A percentile compares a stretch with the other conserved stretches of the same genome.
phyloP scores from a whole-genome alignment of 805 yeast genomes.

The Lipomyces starkeyi region DNA sequence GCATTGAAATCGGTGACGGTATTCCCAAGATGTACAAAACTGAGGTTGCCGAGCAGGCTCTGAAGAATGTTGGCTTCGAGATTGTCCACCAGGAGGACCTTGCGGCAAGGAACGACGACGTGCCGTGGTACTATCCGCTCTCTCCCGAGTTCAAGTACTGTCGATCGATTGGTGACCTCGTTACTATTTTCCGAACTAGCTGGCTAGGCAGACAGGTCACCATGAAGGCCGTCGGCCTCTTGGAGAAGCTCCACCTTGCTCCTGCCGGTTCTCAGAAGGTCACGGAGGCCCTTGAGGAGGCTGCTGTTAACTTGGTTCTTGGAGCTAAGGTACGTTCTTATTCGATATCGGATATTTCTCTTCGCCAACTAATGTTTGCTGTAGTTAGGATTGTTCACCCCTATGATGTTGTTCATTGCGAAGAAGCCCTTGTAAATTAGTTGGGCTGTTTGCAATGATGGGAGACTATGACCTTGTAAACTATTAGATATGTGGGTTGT shows the following conservation, averaged over 20 bases:
- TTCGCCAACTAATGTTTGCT: not conserved
- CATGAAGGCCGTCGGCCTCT: conserved; percentile 73
- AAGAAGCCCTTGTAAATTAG: conserved; percentile 65
- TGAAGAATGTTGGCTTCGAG: conserved; percentile 85
- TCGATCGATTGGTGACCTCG: conserved; percentile 76
- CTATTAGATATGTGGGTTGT: not conserved
- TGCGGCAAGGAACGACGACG: conserved; percentile 76
- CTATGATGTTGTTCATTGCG: conserved; percentile 93
- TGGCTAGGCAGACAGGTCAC: conserved; percentile 84
- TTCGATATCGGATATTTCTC: not conserved
- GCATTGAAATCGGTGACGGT: conserved; percentile 98
- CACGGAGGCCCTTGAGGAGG: conserved; percentile 92
- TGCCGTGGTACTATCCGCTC: conserved; percentile 98
- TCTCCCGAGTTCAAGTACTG: conserved; percentile 91
- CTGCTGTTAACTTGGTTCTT: conserved; percentile 90
- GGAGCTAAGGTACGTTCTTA: conserved; percentile 68
- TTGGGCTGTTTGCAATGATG: not conserved
- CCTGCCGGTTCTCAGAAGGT: conserved; percentile 92
- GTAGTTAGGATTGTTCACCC: conserved; percentile 79
- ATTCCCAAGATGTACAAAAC: conserved; percentile 94
- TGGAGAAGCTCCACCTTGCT: conserved; percentile 86
- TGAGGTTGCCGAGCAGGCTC: conserved; percentile 86
- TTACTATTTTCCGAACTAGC: conserved; percentile 88
- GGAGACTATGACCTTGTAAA: not conserved
- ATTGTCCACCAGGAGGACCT: conserved; percentile 76